Evolutionary conservation across 1,284 basidiomycete species (phyloP).

Genomic region (Tilletia setariae): DNA sequence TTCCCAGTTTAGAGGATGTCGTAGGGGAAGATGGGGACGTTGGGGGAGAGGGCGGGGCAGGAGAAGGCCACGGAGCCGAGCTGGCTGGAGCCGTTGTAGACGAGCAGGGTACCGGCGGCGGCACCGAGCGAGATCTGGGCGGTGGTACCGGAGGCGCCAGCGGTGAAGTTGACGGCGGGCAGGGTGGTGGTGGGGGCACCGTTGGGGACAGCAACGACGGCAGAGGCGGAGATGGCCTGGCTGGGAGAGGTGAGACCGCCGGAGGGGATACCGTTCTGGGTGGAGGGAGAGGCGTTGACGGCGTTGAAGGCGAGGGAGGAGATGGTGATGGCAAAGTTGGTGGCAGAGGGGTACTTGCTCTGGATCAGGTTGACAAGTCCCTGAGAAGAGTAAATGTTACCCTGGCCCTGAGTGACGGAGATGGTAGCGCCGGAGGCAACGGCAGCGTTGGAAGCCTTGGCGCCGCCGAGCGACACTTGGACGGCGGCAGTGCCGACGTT

Average conservation of each 20-base stretch:
- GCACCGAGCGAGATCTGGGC: slow-evolving; percentile 10
- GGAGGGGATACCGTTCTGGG: slow-evolving; percentile 8
- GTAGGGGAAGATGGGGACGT: slow-evolving; percentile 14
- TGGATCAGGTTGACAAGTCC: slow-evolving; percentile 9
- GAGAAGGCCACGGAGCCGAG: slow-evolving; percentile 10
- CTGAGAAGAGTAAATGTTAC: slow-evolving; percentile 9
- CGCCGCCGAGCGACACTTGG: slow-evolving; percentile 3
- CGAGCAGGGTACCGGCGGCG: slow-evolving; percentile 3
- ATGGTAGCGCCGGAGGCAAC: slow-evolving; percentile 8
- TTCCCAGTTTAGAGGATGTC: background rate
- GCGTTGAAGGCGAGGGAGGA: slow-evolving; percentile 10
- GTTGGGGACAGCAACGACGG: slow-evolving; percentile 7
- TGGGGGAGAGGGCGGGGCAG: slow-evolving; percentile 14
- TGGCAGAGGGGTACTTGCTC: slow-evolving; percentile 12
- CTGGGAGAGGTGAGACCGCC: background rate
- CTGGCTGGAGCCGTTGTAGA: slow-evolving; percentile 10
- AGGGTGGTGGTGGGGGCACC: slow-evolving; percentile 8
- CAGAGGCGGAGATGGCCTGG: background rate
- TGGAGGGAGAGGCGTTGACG: slow-evolving; percentile 3
- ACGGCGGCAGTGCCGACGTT: background rate
- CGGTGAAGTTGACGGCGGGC: slow-evolving; percentile 5
- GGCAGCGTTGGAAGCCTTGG: slow-evolving; percentile 9
- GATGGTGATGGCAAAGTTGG: slow-evolving; percentile 3
- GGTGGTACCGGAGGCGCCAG: slow-evolving; percentile 8
- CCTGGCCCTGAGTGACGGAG: slow-evolving; percentile 7